Conservation (phyloP, 805 yeast species). For the Saccharomycopsis javanensis region DNA sequence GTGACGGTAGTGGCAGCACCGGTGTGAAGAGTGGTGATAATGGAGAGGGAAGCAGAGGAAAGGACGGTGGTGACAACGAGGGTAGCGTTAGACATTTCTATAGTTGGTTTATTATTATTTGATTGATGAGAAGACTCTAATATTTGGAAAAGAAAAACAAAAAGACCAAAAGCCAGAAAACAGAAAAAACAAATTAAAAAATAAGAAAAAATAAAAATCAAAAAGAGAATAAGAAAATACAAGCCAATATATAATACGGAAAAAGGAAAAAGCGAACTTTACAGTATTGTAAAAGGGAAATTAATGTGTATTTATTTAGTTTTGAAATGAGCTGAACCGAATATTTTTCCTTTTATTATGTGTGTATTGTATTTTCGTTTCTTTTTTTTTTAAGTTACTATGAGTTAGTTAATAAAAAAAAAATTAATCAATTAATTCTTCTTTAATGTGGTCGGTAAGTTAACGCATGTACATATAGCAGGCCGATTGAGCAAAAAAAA, state of each 20-base stretch:
- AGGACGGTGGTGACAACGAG: constrained; percentile 16
- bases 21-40: constrained; percentile 32
- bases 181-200: too few relatives aligned
- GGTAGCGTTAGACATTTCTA: neutral
- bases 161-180: neutral
- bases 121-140: neutral
- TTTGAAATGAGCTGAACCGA: too few relatives aligned
- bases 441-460: too few relatives aligned
- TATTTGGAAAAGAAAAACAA: neutral
- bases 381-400: too few relatives aligned
- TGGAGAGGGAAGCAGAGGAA: constrained; percentile 9
- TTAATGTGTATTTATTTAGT: neutral
- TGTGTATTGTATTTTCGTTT: too few relatives aligned
- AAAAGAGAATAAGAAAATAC: too few relatives aligned
- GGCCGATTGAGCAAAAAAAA: neutral
- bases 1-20: constrained; percentile 32
- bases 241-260: neutral
- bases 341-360: neutral
- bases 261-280: neutral
- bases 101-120: neutral
- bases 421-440: too few relatives aligned
- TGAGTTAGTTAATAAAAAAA: too few relatives aligned
- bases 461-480: too few relatives aligned
- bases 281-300: neutral
- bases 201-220: neutral